Evolutionary conservation across 768 basidiomycete species (phyloP).

Genomic region (Rhodocollybia butyracea): DNA sequence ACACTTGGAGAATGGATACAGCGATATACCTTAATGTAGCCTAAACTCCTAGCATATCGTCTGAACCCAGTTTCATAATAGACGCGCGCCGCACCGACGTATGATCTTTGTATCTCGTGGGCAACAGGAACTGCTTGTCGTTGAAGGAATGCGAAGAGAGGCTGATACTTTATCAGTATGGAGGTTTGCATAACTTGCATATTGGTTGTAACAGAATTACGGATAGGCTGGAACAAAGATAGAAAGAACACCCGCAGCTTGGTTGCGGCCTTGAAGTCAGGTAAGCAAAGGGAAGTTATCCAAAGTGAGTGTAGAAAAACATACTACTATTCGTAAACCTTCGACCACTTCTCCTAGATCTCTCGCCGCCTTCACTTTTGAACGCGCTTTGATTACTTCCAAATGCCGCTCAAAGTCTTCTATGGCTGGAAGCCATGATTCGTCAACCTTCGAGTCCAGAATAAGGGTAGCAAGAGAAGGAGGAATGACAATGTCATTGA

Average conservation of each 20-base stretch:
- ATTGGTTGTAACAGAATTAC: constrained; percentile 82
- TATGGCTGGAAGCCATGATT: constrained; percentile 84
- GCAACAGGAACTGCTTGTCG: constrained; percentile 82
- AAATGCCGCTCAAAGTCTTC: constrained; percentile 78
- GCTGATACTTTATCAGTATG: constrained; percentile 76
- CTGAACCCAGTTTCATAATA: constrained; percentile 97
- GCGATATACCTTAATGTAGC: constrained; percentile 64
- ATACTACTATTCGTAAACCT: constrained; percentile 83
- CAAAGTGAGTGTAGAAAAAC: constrained; percentile 22
- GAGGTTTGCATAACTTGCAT: constrained; percentile 91
- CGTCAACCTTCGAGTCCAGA: constrained; percentile 81
- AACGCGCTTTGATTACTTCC: constrained; percentile 63
- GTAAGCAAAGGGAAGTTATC: background rate
- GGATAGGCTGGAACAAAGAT: constrained; percentile 78
- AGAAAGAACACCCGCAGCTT: constrained; percentile 88
- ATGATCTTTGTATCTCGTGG: constrained; percentile 83
- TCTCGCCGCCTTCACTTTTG: constrained; percentile 82
- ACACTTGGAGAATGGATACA: background rate
- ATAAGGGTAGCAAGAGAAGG: constrained; percentile 74
- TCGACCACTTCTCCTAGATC: constrained; percentile 83
- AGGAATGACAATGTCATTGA: constrained; percentile 79
- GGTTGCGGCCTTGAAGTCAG: constrained; percentile 65
- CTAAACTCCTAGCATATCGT: constrained; percentile 80
- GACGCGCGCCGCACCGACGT: constrained; percentile 75
- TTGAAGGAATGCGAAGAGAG: constrained; percentile 82